Conservation (phyloP, 352 stramenopile genomes). For the Phytopythium ostracodes region DNA sequence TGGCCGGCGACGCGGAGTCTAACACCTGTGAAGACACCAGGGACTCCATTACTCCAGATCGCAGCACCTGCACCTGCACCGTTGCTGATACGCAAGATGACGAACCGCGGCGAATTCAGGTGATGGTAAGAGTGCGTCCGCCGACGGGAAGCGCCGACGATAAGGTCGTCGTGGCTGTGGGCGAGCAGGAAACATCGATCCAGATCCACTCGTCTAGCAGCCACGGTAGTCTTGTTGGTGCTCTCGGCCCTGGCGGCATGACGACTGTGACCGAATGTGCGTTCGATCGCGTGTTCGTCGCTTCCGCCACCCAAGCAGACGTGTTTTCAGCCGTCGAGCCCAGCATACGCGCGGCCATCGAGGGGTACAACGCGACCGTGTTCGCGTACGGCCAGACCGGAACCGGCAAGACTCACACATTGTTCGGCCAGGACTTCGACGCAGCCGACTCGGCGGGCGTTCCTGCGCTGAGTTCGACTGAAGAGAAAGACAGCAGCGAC, state of each 20-base stretch:
- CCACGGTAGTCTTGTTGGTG: background rate
- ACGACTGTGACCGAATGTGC: constrained; percentile 51
- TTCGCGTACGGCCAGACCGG: constrained; percentile 92
- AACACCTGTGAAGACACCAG: background rate
- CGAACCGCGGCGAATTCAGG: constrained; percentile 39
- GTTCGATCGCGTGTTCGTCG: constrained; percentile 75
- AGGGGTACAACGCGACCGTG: constrained; percentile 88
- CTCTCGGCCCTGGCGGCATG: constrained; percentile 8
- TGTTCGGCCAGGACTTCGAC: constrained; percentile 68
- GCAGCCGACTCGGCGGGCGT: background rate
- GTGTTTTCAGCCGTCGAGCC: constrained; percentile 71
- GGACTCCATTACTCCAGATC: background rate
- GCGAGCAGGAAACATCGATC: constrained; percentile 22
- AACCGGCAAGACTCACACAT: constrained; percentile 91
- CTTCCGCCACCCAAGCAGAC: constrained; percentile 59
- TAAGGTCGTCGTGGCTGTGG: constrained; percentile 27
- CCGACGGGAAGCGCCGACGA: constrained; percentile 17
- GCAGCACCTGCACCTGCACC: background rate
- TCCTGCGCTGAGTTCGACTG: background rate
- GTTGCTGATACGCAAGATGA: background rate
- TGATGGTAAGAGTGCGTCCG: constrained; percentile 72
- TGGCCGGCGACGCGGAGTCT: background rate
- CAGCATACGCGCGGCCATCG: constrained; percentile 59
- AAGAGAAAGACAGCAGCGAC: background rate
- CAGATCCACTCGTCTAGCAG: constrained; percentile 14